These are phyloP conservation scores for Debaryomyces psychrophilus DNA, from an alignment of 1,139 yeast genomes.

Conservation along the genomic window DNA sequence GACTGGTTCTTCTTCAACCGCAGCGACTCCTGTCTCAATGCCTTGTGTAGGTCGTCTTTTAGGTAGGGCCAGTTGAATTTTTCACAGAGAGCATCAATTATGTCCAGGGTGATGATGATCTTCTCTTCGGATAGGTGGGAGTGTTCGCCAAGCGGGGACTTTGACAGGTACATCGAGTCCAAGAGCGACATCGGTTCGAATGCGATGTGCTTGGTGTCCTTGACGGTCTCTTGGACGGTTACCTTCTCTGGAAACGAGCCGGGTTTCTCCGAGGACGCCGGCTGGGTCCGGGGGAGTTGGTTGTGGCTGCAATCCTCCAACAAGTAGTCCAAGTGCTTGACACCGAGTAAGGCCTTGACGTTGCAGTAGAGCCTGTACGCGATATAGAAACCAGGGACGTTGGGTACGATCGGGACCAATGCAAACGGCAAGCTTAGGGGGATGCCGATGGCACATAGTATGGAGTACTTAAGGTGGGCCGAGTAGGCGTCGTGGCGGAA, in stretches of 20 bases:
- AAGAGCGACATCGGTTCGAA: constrained; percentile 25
- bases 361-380: constrained; percentile 85
- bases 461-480: constrained; percentile 38
- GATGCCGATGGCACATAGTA: constrained; percentile 58
- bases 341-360: constrained; percentile 77
- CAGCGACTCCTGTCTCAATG: constrained; percentile 49
- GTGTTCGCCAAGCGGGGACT: constrained; percentile 12
- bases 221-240: constrained; percentile 13
- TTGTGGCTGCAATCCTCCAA: constrained; percentile 24
- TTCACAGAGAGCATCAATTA: constrained; percentile 34
- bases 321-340: constrained; percentile 63
- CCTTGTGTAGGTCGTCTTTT: constrained; percentile 45
- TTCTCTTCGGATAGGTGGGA: constrained; percentile 24
- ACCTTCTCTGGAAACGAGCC: constrained; percentile 15
- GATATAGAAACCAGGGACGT: constrained; percentile 91
- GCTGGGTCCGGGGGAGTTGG: neutral
- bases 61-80: constrained; percentile 39
- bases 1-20: constrained; percentile 19
- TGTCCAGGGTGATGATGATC: constrained; percentile 33
- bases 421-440: constrained; percentile 85
- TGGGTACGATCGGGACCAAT: constrained; percentile 84
- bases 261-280: constrained; percentile 11
- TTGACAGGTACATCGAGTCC: constrained; percentile 23
- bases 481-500: constrained; percentile 32
- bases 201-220: constrained; percentile 28